A percentile compares a stretch with the other conserved stretches of the same genome.
These are phyloP conservation scores for Limonomyces culmigenus DNA, from an alignment of 1,284 basidiomycete genomes.

Conservation along the genomic window DNA sequence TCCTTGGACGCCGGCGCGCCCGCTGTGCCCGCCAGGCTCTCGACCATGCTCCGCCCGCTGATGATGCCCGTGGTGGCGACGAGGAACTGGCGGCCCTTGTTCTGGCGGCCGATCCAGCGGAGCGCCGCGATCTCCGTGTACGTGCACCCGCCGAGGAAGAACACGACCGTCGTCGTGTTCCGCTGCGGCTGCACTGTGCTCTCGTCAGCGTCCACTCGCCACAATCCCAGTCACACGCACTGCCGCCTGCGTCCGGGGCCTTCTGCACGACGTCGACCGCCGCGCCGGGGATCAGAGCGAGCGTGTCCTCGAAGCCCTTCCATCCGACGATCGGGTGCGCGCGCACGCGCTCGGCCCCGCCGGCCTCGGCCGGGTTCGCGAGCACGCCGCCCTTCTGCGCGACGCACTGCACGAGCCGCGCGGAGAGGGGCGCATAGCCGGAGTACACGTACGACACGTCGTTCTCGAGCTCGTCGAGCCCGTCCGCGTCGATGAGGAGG, in stretches of 20 bases:
- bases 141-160: conserved; percentile 97
- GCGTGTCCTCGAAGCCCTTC: conserved; percentile 90
- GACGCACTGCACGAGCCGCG: conserved; percentile 86
- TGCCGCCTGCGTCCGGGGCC: conserved; percentile 17
- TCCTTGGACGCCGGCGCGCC: conserved; percentile 14
- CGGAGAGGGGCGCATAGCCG: conserved; percentile 87
- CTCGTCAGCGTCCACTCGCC: no score
- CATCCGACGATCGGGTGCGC: conserved; percentile 89
- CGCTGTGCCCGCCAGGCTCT: conserved; percentile 36
- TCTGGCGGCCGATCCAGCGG: conserved; percentile 77
- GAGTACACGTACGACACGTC: conserved; percentile 96
- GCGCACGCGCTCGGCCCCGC: conserved; percentile 32
- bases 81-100: conserved; percentile 66
- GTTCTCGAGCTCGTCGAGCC: conserved; percentile 65
- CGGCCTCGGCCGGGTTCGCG: conserved; percentile 35
- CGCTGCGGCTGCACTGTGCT: conserved; percentile 29
- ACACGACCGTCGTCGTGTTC: conserved; percentile 76
- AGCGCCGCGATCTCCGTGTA: conserved; percentile 93
- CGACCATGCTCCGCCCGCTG: conserved; percentile 57
- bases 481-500: conserved; percentile 76
- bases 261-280: conserved; percentile 70
- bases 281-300: conserved; percentile 69
- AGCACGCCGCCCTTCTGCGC: conserved; percentile 81
- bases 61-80: conserved; percentile 83
- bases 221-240: no score